Evolutionary conservation across 1,284 basidiomycete genomes (phyloP).

Genomic region (Rhizopogon parksii): DNA sequence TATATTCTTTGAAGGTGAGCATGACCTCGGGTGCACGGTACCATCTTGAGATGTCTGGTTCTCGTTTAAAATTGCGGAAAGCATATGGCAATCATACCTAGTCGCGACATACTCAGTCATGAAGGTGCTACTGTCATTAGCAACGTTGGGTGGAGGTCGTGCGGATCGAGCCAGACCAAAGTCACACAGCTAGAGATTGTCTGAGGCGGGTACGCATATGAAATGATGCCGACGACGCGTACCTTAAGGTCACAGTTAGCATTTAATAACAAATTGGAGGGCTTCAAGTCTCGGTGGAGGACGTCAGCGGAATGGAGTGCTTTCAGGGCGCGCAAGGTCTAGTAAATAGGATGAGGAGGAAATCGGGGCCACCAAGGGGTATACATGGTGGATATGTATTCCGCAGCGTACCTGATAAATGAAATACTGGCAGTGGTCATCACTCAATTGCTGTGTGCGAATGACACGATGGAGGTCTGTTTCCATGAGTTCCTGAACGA

Average conservation of each 20-base stretch:
- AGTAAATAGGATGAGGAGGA: conserved; percentile 11
- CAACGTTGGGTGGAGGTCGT: conserved; percentile 71
- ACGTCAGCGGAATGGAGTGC: conserved; percentile 89
- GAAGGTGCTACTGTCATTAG: conserved; percentile 79
- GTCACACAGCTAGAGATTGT: conserved; percentile 66
- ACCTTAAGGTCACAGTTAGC: conserved; percentile 95
- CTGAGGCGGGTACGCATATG: conserved; percentile 5
- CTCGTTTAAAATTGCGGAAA: conserved; percentile 1
- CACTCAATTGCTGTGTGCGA: conserved; percentile 75
- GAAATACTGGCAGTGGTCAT: conserved; percentile 94
- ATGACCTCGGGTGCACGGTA: conserved; percentile 94
- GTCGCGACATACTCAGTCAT: conserved; percentile 96
- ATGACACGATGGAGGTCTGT: conserved; percentile 87
- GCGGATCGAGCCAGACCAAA: conserved; percentile 88
- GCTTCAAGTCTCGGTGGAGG: conserved; percentile 86
- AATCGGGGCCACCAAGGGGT: conserved; percentile 4
- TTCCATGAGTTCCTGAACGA: conserved; percentile 90
- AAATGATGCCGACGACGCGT: conserved; percentile 10
- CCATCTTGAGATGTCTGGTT: conserved; percentile 52
- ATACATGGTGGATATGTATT: background rate
- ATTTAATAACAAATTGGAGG: conserved; percentile 87
- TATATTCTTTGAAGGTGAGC: conserved; percentile 93
- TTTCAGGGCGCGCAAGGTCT: conserved; percentile 87
- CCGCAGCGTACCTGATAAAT: conserved; percentile 71
- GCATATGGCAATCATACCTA: conserved; percentile 35